Evolutionary conservation across 345 rosid species (phyloP), one percentile per base, ranked within the genome.

Genomic region (Mercurialis annua): DNA sequence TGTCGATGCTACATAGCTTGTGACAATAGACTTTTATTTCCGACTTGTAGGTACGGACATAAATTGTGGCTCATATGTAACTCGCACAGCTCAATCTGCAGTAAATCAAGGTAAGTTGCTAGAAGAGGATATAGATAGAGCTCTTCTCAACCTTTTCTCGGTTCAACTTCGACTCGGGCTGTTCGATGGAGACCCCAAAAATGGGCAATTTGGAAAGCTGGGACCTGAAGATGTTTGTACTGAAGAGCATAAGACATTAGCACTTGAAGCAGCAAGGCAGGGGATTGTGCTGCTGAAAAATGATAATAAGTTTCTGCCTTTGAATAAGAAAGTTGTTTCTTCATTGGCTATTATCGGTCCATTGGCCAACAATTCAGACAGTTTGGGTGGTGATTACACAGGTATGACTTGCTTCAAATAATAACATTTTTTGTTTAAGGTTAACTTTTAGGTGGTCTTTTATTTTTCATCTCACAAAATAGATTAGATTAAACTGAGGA

Each of bases 371-470:
- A 80, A 76, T 49, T 62, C 72, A 67, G 84, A 76, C 79, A 81
- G 71, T 62, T 76, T 93, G 77, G 90, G 92, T 26, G 97, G 98
- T 63, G 85, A 80, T 67, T 90, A 90, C 56, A 71, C 97, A 75
- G 98, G 97, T 90, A 75, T 36, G 55, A 40, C 53, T 30, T 30
- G 50, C 36, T 56, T 14, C 21, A 34, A 26, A 18, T 47, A 7
- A 17, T 9, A 23, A 38, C 51, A 5, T 64, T 14, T 51, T 21
- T 24, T 18, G 33, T 27, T 48, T 33, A 30, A 23, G 57, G 53
- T 53, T 55, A 51, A 30, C 38, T 36, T 44, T 66, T 64, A 5
- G 11, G 20, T 12, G 20, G 48, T 43, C 10, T 42, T 12, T 59
- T 17, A 1, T 27, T 24, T 14, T 23, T 24, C 53, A 20, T 6